Evolutionary conservation across 2,329 filamentous ascomycete genomes (phyloP), one percentile per base, ranked within the genome.

Genomic region (Seiridium cupressi): DNA sequence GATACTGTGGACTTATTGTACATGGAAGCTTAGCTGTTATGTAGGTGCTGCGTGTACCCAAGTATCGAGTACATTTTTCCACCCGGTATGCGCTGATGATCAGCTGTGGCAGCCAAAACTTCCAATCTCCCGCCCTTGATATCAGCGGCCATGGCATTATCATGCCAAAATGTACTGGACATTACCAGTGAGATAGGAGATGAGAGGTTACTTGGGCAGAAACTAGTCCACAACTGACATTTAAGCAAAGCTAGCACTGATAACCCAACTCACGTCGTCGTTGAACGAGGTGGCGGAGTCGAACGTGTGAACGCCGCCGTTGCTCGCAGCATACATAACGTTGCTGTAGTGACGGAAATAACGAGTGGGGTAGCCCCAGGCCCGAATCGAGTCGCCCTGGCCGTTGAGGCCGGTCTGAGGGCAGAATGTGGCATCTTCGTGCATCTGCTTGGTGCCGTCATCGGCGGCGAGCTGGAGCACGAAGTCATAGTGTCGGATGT

Each of bases 391-490:
- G 62, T 62, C 80, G 5, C 82, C 84, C 48, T 77, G 68, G 4
- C 83, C 81, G 63, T 71, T 82, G 31, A 89, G 72, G 0, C 80
- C 81, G 1, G 77, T 60, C 69, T 82, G 77, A 0, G 84, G 76
- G 67, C 86, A 89, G 72, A 89, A 89, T 0, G 86, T 89, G 6
- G 86, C 84, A 53, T 89, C 86, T 64, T 89, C 85, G 3, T 73
- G 44, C 72, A 88, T 87, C 56, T 75, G 72, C 75, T 87, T 86
- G 59, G 75, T 76, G 58, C 79, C 79, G 62, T 88, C 86, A 63
- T 81, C 79, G 60, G 79, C 76, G 47, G 75, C 70, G 51, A 88
- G 64, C 40, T 70, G 51, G 1, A 89, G 80, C 35, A 31, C 76
- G 56, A 86, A 89, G 70, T 81, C 68, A 62, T 70, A 76, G 73